Conservation (phyloP, 2,329 filamentous ascomycete species). For the Penicillium sp. region DNA sequence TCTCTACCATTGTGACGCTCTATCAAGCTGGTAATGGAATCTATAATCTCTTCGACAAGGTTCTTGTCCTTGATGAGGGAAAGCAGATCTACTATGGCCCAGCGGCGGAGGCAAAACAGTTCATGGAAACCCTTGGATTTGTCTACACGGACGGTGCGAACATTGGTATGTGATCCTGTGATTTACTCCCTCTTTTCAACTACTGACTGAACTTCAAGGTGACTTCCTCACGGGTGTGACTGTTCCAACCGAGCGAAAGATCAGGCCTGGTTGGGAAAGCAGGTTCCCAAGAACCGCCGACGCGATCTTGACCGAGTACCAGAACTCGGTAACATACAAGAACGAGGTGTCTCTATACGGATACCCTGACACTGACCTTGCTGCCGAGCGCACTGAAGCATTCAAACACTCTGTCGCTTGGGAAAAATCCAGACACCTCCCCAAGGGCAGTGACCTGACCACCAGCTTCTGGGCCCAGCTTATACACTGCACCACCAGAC, state of each 20-base stretch:
- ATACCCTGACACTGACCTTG: conserved; percentile 55
- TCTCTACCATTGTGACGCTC: conserved; percentile 63
- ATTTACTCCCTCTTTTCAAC: neutral
- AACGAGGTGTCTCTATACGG: conserved; percentile 59
- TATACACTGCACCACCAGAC: conserved; percentile 57
- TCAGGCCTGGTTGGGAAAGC: conserved; percentile 46
- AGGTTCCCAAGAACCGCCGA: conserved; percentile 48
- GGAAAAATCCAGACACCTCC: conserved; percentile 59
- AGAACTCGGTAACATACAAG: conserved; percentile 53
- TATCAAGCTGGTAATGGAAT: conserved; percentile 73
- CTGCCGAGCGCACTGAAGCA: conserved; percentile 52
- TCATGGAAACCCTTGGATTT: conserved; percentile 67
- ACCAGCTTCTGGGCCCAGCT: conserved; percentile 59
- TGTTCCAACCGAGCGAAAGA: conserved; percentile 53
- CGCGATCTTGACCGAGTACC: conserved; percentile 53
- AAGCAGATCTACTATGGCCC: conserved; percentile 68
- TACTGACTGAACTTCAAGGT: neutral
- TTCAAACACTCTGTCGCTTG: conserved; percentile 56
- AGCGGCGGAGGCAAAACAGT: conserved; percentile 58
- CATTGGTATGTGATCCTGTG: conserved; percentile 43
- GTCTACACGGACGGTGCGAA: conserved; percentile 63
- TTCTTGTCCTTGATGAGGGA: conserved; percentile 66
- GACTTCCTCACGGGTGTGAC: conserved; percentile 68
- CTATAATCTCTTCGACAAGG: conserved; percentile 70
- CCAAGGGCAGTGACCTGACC: conserved; percentile 58